These are phyloP conservation scores for Anisogramma anomala DNA, from an alignment of 2,329 filamentous ascomycete species.

Conservation along the genomic window DNA sequence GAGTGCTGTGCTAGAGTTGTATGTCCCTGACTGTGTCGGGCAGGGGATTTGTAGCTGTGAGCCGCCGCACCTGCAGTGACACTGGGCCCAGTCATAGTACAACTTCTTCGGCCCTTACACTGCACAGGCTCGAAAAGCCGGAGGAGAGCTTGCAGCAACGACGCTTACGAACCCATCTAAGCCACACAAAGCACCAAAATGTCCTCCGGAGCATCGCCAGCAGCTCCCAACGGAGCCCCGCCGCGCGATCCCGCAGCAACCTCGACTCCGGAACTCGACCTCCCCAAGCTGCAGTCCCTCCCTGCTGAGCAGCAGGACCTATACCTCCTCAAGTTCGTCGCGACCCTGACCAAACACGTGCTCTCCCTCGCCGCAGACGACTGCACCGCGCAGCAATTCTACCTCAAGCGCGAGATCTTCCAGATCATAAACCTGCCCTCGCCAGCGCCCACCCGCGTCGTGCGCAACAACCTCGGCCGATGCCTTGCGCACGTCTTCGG, in stretches of 20 bases:
- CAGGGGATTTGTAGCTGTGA: too few species aligned
- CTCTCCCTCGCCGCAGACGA: conserved; percentile 62
- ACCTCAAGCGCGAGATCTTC: conserved; percentile 87
- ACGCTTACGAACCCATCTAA: not conserved
- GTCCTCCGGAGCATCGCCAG: conserved; percentile 15
- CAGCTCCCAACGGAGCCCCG: conserved; percentile 15
- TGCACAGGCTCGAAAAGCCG: conserved; percentile 1
- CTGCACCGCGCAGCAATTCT: conserved; percentile 78
- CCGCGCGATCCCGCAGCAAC: conserved; percentile 20
- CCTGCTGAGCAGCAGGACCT: conserved; percentile 93
- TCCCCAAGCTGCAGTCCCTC: conserved; percentile 77
- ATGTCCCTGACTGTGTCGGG: too few species aligned
- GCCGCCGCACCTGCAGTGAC: too few species aligned
- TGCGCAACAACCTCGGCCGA: conserved; percentile 77
- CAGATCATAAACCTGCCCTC: conserved; percentile 76
- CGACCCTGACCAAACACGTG: conserved; percentile 72
- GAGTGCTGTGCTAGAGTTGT: too few species aligned
- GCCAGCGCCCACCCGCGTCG: conserved; percentile 74
- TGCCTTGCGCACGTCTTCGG: conserved; percentile 74
- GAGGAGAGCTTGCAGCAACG: conserved; percentile 6
- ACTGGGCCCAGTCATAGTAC: too few species aligned
- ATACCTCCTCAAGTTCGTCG: conserved; percentile 80
- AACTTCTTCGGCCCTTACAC: not conserved
- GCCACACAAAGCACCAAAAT: conserved; percentile 2
- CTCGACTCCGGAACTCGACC: conserved; percentile 65